Base-by-base conservation (phyloP, 2,329 filamentous ascomycete genomes). In the Claviceps arundinis region DNA sequence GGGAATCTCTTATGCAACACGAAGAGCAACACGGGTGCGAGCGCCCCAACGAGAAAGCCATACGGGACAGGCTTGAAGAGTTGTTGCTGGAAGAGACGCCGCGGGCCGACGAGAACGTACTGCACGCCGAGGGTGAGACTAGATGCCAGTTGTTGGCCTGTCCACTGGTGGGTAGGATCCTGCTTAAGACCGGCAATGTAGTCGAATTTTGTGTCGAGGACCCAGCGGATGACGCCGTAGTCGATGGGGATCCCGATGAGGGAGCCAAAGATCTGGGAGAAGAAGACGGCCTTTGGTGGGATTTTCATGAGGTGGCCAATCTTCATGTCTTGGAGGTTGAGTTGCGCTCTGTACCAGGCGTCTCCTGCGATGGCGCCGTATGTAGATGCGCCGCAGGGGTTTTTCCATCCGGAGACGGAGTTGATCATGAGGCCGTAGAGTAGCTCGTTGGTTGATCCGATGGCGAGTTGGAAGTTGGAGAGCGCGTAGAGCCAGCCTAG, bases 301-400 rank as follows among this genome's bases (percentile, higher is more conserved):
- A 82, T 70, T 50, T 82, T 77, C 73, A 80, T 79, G 56, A 82
- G 82, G 56, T 82, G 78, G 0, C 78, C 79, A n/a, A 82, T 80
- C 59, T 82, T 80, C 60, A 78, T 76, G 58, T 83, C 80, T 57
- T 82, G 78, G 0, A 82, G 66, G 68, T 80, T 78, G 22, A 73
- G 70, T 56, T 78, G 75, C 0, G 76, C 75, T 16, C 76, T 65
- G 53, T 80, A 81, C 79, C 79, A 82, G 2, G 78, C 77, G 50
- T 81, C 77, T 13, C 79, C 79, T 1, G 78, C 77, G 16, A 82
- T 80, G 9, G 74, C 66, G 7, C 78, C 75, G 57, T 82, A 82
- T 0, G 75, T 69, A 0, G 74, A 76, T 1, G 78, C 78, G 2
- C 80, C 79, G 6, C 73, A 72, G 1, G 79, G 79, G 55, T 81